Evolutionary conservation across 1,284 basidiomycete genomes (phyloP).

Genomic region (Moesziomyces parantarcticus): DNA sequence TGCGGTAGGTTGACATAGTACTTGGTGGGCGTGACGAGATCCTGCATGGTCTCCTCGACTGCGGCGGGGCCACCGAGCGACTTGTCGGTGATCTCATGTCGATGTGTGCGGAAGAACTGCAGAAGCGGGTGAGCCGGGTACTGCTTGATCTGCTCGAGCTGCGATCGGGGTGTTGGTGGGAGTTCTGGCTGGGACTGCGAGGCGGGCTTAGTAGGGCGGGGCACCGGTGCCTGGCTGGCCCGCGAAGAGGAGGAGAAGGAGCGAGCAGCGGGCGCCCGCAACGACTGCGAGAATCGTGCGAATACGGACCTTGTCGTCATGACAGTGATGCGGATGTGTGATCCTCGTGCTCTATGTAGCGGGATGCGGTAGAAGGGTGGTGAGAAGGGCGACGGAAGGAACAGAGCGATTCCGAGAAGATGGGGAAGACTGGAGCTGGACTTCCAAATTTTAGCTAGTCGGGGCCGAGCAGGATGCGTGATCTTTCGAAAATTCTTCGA

Average conservation of each 20-base stretch:
- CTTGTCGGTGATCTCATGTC: slow-evolving; percentile 32
- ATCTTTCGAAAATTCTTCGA: too few relatives aligned
- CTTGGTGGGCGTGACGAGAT: slow-evolving; percentile 16
- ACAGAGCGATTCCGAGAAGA: too few relatives aligned
- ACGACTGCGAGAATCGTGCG: slow-evolving; percentile 22
- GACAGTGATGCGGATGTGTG: slow-evolving; percentile 5
- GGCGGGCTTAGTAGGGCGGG: slow-evolving; percentile 34
- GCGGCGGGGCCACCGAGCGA: slow-evolving; percentile 27
- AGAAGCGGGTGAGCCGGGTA: slow-evolving; percentile 64
- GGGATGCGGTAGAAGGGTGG: too few relatives aligned
- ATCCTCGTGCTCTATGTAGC: too few relatives aligned
- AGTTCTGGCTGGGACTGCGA: slow-evolving; percentile 37
- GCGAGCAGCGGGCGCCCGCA: slow-evolving; percentile 24
- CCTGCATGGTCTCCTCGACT: slow-evolving; percentile 26
- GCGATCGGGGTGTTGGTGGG: slow-evolving; percentile 19
- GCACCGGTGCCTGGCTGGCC: slow-evolving; percentile 34
- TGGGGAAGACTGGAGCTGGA: too few relatives aligned
- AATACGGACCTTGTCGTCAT: slow-evolving; percentile 24
- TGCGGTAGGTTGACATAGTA: slow-evolving; percentile 44
- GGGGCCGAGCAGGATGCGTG: too few relatives aligned
- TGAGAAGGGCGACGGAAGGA: too few relatives aligned
- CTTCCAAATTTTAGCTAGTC: too few relatives aligned
- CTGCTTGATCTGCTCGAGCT: slow-evolving; percentile 42
- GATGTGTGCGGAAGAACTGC: slow-evolving; percentile 57
- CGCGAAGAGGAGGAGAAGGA: slow-evolving; percentile 32